Base-by-base conservation (phyloP, 805 yeast species). In the Yarrowia keelungensis region DNA sequence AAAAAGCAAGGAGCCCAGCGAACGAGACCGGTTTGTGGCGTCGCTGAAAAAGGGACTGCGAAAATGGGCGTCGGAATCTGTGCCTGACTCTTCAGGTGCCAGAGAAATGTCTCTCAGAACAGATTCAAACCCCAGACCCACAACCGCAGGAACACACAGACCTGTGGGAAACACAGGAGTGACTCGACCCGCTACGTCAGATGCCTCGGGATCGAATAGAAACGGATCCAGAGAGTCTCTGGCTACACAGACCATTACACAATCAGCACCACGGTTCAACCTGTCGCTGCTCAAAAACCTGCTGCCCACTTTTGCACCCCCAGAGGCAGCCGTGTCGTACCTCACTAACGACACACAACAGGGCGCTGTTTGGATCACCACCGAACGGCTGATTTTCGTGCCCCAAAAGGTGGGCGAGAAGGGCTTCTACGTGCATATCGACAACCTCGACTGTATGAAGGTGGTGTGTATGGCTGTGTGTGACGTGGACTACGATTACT, bases 381-480 rank as follows among this genome's bases (percentile, higher is more conserved):
- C 74, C n/a, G 76, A 74, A 43, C 70, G 76, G 35, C 67, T 74
- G 35, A 61, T 74, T 7, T 73, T 73, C 38, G 71, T 73, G 46
- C 75, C 76, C n/a, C 39, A 67, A n/a, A 54, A 51, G 22, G 50
- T 10, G 16, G 43, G 35, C 12, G 50, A 38, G 12, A 43, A 50
- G 42, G 75, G 74, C 32, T 73, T 62, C 41, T 69, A 72, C 19
- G 39, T 74, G 39, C 69, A 58, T 26, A 71, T 74, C 59, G 66
- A 62, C 42, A 39, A 56, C 14, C 67, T 74, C 38, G 69, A 58
- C 19, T 53, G 71, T 66, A 72, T 73, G 71, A 72, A 71, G 61
- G 72, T 69, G 36, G 56, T 71, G 39, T 71, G 72, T 69, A 47
- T 62, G 67, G 67, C 67, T 8, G 65, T 59, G 2, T 59, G 65